Percentiles rank a stretch among this genome's conserved stretches.
Evolutionary conservation across 805 yeast species (phyloP).

Genomic region (Candida coleopterorum): DNA sequence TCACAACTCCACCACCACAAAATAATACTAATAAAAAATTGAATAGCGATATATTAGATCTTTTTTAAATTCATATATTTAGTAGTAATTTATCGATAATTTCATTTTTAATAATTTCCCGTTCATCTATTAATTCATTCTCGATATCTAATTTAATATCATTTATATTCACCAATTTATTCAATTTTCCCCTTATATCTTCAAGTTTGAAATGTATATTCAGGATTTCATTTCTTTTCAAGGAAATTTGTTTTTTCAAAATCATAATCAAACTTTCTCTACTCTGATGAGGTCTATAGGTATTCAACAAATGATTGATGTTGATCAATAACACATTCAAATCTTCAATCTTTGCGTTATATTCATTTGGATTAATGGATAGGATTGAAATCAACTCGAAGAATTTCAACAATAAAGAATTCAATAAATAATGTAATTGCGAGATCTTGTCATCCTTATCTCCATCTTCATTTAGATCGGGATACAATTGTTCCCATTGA

Average conservation of each 20-base stretch:
- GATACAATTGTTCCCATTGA: slow-evolving; percentile 74
- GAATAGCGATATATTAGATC: slow-evolving; percentile 32
- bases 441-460: slow-evolving; percentile 39
- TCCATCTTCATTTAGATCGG: slow-evolving; percentile 24
- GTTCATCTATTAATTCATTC: slow-evolving; percentile 2
- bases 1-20: slow-evolving; percentile 33
- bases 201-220: slow-evolving; percentile 37
- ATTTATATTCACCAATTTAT: slow-evolving; percentile 14
- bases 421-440: slow-evolving; percentile 75
- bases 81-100: slow-evolving; percentile 11
- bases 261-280: slow-evolving; percentile 80
- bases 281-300: slow-evolving; percentile 93
- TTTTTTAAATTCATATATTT: slow-evolving; percentile 20
- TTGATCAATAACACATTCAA: slow-evolving; percentile 78
- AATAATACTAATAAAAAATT: neutral
- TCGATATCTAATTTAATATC: slow-evolving; percentile 2
- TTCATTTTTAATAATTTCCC: slow-evolving; percentile 7
- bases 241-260: slow-evolving; percentile 64
- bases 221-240: slow-evolving; percentile 51
- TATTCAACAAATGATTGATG: slow-evolving; percentile 86
- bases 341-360: slow-evolving; percentile 62
- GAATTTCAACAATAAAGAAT: slow-evolving; percentile 74
- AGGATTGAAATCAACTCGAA: slow-evolving; percentile 78
- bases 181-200: slow-evolving; percentile 35
- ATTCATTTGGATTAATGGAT: slow-evolving; percentile 64